These are phyloP conservation scores for Cnidoscolus chayamansa DNA, from an alignment of 441 rosid species.

Conservation along the genomic window DNA sequence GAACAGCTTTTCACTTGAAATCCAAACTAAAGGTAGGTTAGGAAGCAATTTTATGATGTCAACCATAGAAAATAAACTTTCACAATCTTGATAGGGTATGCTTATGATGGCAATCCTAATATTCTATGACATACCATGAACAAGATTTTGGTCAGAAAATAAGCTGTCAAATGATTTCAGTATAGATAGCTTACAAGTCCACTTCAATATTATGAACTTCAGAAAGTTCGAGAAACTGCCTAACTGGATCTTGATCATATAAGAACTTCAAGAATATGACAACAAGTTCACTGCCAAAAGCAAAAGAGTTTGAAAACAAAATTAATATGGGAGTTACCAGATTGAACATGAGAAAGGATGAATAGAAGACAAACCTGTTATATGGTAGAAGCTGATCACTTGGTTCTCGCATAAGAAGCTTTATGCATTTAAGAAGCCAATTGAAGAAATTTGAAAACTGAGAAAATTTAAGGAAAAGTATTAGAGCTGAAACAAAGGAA, in stretches of 20 bases:
- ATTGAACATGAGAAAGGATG: conserved; percentile 20
- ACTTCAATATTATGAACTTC: conserved; percentile 55
- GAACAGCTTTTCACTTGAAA: neutral
- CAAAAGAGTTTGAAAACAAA: conserved; percentile 25
- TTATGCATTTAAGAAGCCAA: conserved; percentile 91
- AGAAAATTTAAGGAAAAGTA: conserved; percentile 18
- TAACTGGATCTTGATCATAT: conserved; percentile 92
- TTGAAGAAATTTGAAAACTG: conserved; percentile 93
- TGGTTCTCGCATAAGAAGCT: conserved; percentile 86
- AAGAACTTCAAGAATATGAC: conserved; percentile 85
- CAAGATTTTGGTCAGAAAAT: conserved; percentile 15
- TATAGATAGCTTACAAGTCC: conserved; percentile 59
- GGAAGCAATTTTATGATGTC: neutral
- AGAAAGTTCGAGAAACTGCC: conserved; percentile 61
- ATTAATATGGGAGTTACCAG: conserved; percentile 11
- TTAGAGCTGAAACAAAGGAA: conserved; percentile 22
- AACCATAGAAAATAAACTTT: neutral
- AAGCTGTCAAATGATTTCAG: conserved; percentile 3
- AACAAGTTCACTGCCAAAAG: conserved; percentile 76
- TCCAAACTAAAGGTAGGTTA: neutral
- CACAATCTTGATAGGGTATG: neutral
- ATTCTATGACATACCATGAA: neutral
- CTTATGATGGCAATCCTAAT: neutral
- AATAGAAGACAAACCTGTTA: conserved; percentile 55
- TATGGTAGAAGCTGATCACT: conserved; percentile 74